Base-by-base conservation (phyloP, 306 rosid species). In the Cicer yamashitae region DNA sequence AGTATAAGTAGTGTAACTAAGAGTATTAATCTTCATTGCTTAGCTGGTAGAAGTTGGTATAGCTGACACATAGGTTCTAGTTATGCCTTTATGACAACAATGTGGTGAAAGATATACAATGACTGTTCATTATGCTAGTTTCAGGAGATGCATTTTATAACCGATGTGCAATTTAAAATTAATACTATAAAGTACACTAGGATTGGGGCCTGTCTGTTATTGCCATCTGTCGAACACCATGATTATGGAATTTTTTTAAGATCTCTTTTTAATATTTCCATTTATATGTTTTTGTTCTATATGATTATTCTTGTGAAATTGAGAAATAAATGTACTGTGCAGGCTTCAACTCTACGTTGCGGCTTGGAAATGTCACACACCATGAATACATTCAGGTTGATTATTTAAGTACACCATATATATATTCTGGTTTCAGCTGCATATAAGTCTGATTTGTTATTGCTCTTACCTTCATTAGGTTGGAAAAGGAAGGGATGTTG, bases 401-500 rank as follows among this genome's bases (percentile, higher is more conserved):
- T 52, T 77, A 72, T 79, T 43, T 79, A 44, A 22, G 39, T 56
- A 40, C 30, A 71, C 30, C 1, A n/a, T 77, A 65, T 66, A 43
- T 60, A 25, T 80, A 71, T 71, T 47, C 63, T 15, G 34, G 74
- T 82, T 79, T 73, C 34, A 6, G 59, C 44, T 74, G n/a, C 38
- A 39, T 45, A 10, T 52, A 68, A 60, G 68, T 81, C 54, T 73
- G 50, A 44, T 14, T 70, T 74, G 40, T 51, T 75, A 48, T 83
- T 81, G 65, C 38, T 77, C 41, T 56, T 62, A 82, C 43, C 59
- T 82, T 82, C 64, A 79, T 58, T 73, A 94, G 98, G 98, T 94
- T 90, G 98, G 98, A 76, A 94, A 94, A 84, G 98, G 98, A 85
- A 88, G 98, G 85, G 98, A 94, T 84, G 98, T 94, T 70, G 98